A percentile compares a stretch with the other conserved stretches of the same genome.
phyloP scores from a whole-genome alignment of 2,329 filamentous ascomycete species.

The Talaromyces piceae region DNA sequence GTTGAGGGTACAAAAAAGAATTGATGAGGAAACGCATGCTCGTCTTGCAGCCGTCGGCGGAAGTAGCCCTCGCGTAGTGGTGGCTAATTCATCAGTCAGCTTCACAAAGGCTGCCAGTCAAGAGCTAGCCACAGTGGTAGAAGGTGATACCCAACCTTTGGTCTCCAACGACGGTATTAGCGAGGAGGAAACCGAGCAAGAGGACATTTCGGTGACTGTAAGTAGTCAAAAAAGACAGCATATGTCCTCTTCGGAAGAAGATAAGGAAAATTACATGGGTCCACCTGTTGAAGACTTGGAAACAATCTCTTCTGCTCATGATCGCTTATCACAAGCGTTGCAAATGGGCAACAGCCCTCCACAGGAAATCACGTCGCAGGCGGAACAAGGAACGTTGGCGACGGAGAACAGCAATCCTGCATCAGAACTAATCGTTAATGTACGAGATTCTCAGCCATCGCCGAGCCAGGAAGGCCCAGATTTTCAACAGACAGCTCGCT shows the following conservation, averaged over 20 bases:
- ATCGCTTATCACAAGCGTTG: conserved; percentile 32
- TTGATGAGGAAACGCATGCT: conserved; percentile 26
- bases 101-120: conserved; percentile 3
- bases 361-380: conserved; percentile 4
- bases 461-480: conserved; percentile 13
- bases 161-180: conserved; percentile 20
- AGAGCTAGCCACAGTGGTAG: conserved; percentile 6
- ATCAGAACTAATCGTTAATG: conserved; percentile 27
- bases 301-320: conserved; percentile 28
- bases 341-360: conserved; percentile 19
- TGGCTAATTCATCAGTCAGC: background rate
- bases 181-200: conserved; percentile 42
- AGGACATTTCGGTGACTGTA: conserved; percentile 29
- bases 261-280: conserved; percentile 40
- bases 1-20: conserved; percentile 24
- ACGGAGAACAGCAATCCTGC: conserved; percentile 1
- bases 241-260: conserved; percentile 32
- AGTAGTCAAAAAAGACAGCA: conserved; percentile 22
- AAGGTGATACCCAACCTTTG: conserved; percentile 15
- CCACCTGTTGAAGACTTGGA: conserved; percentile 20
- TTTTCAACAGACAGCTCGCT: conserved; percentile 5
- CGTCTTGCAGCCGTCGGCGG: conserved; percentile 20
- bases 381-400: conserved; percentile 2
- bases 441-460: conserved; percentile 32
- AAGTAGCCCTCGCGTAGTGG: background rate